Percentiles rank a stretch among this genome's conserved stretches.
Evolutionary conservation across 371 early-diverging fungal species (phyloP).

Genomic region (Mortierella sp.): DNA sequence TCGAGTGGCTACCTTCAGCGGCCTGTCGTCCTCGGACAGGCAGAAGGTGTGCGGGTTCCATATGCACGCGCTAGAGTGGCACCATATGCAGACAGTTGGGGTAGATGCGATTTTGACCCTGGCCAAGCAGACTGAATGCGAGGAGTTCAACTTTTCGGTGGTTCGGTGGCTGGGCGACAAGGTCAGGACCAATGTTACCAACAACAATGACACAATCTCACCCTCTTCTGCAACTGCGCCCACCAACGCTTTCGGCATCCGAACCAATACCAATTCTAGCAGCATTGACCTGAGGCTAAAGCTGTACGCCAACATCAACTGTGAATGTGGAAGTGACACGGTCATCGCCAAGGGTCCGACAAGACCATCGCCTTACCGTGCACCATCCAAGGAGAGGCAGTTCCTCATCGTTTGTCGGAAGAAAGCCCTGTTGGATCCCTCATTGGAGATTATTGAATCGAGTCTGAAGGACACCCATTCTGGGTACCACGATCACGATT

Average conservation of each 20-base stretch:
- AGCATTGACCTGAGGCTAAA: not conserved
- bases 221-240: not conserved
- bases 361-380: not conserved
- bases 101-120: not conserved
- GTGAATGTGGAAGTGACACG: not conserved
- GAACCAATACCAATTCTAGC: not conserved
- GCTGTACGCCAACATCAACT: not conserved
- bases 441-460: not conserved
- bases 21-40: not conserved
- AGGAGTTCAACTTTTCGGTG: not conserved
- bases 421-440: not conserved
- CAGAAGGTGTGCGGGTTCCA: conserved; percentile 21
- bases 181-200: not conserved
- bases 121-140: not conserved
- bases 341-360: not conserved
- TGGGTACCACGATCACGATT: not conserved
- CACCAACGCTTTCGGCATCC: not conserved
- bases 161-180: not conserved
- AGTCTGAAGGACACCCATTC: not conserved
- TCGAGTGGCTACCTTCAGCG: not conserved
- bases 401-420: not conserved
- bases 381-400: not conserved
- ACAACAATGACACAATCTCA: not conserved
- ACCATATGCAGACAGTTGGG: not conserved
- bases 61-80: conserved; percentile 26